Evolutionary conservation across 495 filamentous ascomycete genomes (phyloP).

Genomic region (Parachaetomium inaequale): DNA sequence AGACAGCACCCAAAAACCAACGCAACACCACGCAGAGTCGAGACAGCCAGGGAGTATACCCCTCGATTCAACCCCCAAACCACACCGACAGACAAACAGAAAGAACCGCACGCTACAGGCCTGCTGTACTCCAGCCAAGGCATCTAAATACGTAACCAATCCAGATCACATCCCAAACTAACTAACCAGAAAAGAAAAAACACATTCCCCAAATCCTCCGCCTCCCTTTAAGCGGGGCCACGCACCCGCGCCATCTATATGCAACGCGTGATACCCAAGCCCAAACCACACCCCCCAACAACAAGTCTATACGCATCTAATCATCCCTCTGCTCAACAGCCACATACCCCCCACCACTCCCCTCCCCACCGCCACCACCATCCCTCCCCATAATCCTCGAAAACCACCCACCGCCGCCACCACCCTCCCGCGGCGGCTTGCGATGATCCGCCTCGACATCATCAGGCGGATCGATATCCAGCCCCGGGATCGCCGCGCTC

Average conservation of each 20-base stretch:
- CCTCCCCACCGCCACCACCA: slow-evolving; percentile 25
- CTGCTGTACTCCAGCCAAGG: neutral
- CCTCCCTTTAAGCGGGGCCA: neutral
- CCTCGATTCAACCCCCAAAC: neutral
- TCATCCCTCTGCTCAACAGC: slow-evolving; percentile 44
- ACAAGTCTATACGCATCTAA: slow-evolving; percentile 24
- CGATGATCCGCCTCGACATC: slow-evolving; percentile 24
- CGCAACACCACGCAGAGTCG: too few species aligned
- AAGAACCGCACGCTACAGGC: neutral
- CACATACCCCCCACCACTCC: slow-evolving; percentile 39
- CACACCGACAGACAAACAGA: neutral
- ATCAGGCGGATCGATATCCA: slow-evolving; percentile 40
- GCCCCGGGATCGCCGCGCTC: slow-evolving; percentile 32
- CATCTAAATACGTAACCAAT: neutral
- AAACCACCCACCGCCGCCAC: slow-evolving; percentile 42
- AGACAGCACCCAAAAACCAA: neutral
- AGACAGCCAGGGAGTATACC: neutral
- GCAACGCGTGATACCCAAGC: slow-evolving; percentile 10
- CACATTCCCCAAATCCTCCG: neutral
- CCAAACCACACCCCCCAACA: slow-evolving; percentile 16
- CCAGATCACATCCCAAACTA: neutral
- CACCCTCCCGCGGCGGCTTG: slow-evolving; percentile 26
- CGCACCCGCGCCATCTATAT: slow-evolving; percentile 36
- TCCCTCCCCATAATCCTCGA: slow-evolving; percentile 43
- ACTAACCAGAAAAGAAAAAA: neutral